Percentiles rank a stretch among this genome's conserved stretches.
These are phyloP conservation scores for Tilletia caries DNA, from an alignment of 1,284 basidiomycete species.

Conservation along the genomic window DNA sequence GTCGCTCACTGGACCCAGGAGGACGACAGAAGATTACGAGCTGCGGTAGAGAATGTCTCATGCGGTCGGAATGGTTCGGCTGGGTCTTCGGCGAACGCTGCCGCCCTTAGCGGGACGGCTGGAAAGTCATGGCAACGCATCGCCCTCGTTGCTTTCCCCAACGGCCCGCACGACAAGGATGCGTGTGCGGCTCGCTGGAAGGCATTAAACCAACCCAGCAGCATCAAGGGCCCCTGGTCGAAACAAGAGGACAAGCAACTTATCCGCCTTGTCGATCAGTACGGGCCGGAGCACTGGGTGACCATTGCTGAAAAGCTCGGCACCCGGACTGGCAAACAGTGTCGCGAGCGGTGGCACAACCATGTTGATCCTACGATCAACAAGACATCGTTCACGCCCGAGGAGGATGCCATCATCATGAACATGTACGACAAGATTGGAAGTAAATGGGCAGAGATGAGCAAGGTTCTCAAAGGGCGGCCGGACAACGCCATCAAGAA, in stretches of 20 bases:
- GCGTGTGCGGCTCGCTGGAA: slow-evolving; percentile 25
- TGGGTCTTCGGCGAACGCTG: not conserved
- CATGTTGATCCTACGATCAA: slow-evolving; percentile 45
- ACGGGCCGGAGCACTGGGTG: slow-evolving; percentile 47
- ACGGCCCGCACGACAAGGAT: slow-evolving; percentile 24
- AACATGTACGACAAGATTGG: slow-evolving; percentile 36
- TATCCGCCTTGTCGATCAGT: slow-evolving; percentile 29
- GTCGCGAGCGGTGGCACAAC: slow-evolving; percentile 50
- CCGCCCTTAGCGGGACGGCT: not conserved
- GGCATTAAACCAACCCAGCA: slow-evolving; percentile 23
- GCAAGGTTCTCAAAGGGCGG: slow-evolving; percentile 39
- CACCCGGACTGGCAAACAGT: slow-evolving; percentile 45
- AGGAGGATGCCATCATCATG: slow-evolving; percentile 41
- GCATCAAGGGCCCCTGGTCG: slow-evolving; percentile 42
- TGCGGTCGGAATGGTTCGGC: not conserved
- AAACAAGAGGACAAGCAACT: slow-evolving; percentile 33
- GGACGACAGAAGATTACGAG: slow-evolving; percentile 12
- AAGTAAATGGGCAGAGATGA: slow-evolving; percentile 46
- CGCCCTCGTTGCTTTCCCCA: slow-evolving; percentile 25
- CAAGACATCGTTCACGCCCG: slow-evolving; percentile 38
- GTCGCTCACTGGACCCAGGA: slow-evolving; percentile 9
- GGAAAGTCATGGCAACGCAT: slow-evolving; percentile 24
- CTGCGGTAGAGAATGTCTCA: slow-evolving; percentile 12
- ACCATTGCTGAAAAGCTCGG: slow-evolving; percentile 37
- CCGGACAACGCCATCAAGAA: slow-evolving; percentile 52